Evolutionary conservation across 129 eudicot species (phyloP).

Genomic region (Calendula officinalis): DNA sequence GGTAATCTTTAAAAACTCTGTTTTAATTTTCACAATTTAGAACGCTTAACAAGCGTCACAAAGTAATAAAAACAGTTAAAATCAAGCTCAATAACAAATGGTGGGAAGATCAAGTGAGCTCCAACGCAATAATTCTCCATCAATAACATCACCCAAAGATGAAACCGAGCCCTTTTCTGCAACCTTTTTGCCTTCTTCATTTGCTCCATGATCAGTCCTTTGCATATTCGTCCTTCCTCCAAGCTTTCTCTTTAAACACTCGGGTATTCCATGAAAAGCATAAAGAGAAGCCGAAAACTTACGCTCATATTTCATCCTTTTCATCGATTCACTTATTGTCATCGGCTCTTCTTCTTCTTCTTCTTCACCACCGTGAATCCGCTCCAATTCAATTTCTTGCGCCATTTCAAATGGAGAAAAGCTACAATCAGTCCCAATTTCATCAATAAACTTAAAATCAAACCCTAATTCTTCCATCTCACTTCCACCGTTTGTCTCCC

Average conservation of each 20-base stretch:
- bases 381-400: conserved; percentile 42
- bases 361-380: conserved; percentile 7
- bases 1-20: not conserved
- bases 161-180: conserved; percentile 17
- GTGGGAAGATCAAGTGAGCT: conserved; percentile 59
- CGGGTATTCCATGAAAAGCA: conserved; percentile 73
- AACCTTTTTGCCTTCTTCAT: conserved; percentile 26
- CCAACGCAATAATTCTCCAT: conserved; percentile 48
- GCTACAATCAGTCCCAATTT: conserved; percentile 36
- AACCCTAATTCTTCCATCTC: conserved; percentile 42
- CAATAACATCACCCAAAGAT: conserved; percentile 16
- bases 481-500: conserved; percentile 31
- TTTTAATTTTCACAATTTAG: not conserved
- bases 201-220: conserved; percentile 23
- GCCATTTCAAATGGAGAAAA: conserved; percentile 62
- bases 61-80: not conserved
- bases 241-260: conserved; percentile 52
- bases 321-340: conserved; percentile 62
- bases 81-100: conserved; percentile 34
- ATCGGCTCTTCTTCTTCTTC: conserved; percentile 42
- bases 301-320: conserved; percentile 73
- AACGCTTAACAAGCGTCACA: conserved; percentile 2
- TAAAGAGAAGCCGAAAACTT: conserved; percentile 74
- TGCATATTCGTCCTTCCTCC: conserved; percentile 41
- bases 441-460: conserved; percentile 61